phyloP scores from a whole-genome alignment of 2,329 filamentous ascomycete species.

The Neopestalotiopsis rosae region DNA sequence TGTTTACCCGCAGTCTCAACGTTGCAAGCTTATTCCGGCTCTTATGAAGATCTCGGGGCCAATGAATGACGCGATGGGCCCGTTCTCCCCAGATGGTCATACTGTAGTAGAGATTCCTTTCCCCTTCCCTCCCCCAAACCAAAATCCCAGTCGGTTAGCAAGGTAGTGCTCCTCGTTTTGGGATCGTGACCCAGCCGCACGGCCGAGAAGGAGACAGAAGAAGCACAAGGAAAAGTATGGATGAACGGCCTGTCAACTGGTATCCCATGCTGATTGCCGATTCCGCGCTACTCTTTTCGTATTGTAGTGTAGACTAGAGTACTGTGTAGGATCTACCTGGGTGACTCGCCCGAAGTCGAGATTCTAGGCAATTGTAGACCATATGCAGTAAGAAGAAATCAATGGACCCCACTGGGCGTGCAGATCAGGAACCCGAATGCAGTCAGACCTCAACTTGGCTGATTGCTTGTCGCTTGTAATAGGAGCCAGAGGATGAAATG shows the following conservation, averaged over 20 bases:
- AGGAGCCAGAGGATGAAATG: neutral
- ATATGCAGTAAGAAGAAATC: neutral
- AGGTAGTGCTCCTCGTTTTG: neutral
- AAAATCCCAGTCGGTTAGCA: neutral
- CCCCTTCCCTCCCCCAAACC: neutral
- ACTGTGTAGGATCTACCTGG: neutral
- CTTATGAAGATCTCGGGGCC: constrained; percentile 33
- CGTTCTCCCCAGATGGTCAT: constrained; percentile 21
- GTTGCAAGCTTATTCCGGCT: constrained; percentile 36
- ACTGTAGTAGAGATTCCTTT: neutral
- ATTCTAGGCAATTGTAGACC: neutral
- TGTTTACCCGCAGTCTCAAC: constrained; percentile 37
- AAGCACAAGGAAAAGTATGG: neutral
- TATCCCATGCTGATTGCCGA: neutral
- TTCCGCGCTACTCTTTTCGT: neutral
- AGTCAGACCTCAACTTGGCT: neutral
- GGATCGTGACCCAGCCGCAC: neutral
- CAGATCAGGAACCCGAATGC: constrained; percentile 1
- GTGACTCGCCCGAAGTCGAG: neutral
- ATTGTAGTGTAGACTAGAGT: neutral
- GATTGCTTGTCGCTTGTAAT: neutral
- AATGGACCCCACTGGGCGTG: neutral
- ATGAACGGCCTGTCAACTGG: neutral
- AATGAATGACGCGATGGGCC: constrained; percentile 35
- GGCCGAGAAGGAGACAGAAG: neutral